Percentiles rank a stretch among this genome's conserved stretches.
Conservation (phyloP, 2,329 filamentous ascomycete genomes). For the Aspergillus aculeatinus region DNA sequence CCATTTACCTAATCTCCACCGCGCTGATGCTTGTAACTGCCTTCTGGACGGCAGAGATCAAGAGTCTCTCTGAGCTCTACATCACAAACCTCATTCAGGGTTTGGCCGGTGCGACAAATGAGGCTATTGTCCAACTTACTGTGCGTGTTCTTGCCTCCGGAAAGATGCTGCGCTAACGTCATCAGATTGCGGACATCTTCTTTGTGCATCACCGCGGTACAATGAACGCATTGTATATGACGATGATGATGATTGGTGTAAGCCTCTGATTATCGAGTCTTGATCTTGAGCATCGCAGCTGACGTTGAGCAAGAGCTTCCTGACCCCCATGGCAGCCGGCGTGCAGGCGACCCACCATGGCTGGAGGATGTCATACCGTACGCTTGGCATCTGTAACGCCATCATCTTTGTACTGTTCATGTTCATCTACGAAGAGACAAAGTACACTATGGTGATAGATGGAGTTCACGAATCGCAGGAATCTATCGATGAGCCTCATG, state of each 20-base stretch:
- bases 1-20: conserved; percentile 47
- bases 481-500: background rate
- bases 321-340: conserved; percentile 37
- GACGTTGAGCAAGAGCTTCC: conserved; percentile 23
- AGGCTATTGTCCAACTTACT: conserved; percentile 43
- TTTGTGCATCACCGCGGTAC: conserved; percentile 52
- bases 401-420: conserved; percentile 31
- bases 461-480: conserved; percentile 2
- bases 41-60: conserved; percentile 46
- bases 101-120: conserved; percentile 42
- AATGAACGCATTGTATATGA: conserved; percentile 54
- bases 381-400: conserved; percentile 34
- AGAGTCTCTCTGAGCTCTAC: conserved; percentile 46
- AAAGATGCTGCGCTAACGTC: background rate
- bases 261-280: conserved; percentile 27
- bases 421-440: conserved; percentile 41
- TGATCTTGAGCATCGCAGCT: background rate
- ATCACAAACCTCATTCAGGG: conserved; percentile 45
- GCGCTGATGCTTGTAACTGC: conserved; percentile 38
- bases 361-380: conserved; percentile 39
- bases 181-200: conserved; percentile 48
- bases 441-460: conserved; percentile 26
- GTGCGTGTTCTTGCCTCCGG: conserved; percentile 27
- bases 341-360: conserved; percentile 33
- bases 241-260: conserved; percentile 38